Evolutionary conservation across 306 rosid genomes (phyloP).

Genomic region (Glycyrrhiza uralensis): DNA sequence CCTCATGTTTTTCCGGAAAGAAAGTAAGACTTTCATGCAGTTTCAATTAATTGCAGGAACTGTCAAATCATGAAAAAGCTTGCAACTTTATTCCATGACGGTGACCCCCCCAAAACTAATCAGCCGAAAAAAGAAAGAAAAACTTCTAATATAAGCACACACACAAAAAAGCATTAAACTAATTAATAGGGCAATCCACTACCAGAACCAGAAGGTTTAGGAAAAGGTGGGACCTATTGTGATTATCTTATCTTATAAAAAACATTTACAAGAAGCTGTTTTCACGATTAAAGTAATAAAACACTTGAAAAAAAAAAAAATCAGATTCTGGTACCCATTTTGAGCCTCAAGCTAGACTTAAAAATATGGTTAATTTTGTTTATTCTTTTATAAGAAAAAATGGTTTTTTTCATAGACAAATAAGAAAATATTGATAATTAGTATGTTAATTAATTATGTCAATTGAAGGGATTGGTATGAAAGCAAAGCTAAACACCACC

Average conservation of each 20-base stretch:
- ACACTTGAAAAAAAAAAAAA: neutral
- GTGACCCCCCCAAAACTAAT: slow-evolving; percentile 26
- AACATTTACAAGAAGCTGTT: neutral
- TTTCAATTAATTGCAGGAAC: slow-evolving; percentile 31
- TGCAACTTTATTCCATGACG: slow-evolving; percentile 23
- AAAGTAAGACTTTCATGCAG: slow-evolving; percentile 40
- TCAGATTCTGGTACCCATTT: slow-evolving; percentile 10
- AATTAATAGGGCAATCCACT: neutral
- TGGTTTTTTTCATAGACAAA: too few relatives aligned
- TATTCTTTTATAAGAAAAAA: too few relatives aligned
- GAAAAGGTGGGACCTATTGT: too few relatives aligned
- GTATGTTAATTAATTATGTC: too few relatives aligned
- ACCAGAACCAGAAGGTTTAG: too few relatives aligned
- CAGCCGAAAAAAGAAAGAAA: neutral
- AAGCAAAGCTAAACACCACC: too few relatives aligned
- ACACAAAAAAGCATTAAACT: neutral
- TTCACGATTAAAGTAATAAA: neutral
- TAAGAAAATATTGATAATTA: too few relatives aligned
- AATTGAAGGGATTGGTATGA: too few relatives aligned
- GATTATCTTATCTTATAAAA: too few relatives aligned
- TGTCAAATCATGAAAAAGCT: slow-evolving; percentile 50
- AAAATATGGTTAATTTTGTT: too few relatives aligned
- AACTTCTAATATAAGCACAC: neutral
- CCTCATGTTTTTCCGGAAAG: slow-evolving; percentile 42
- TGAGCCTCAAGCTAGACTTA: neutral